phyloP scores from a whole-genome alignment of 345 rosid species.

The Murraya koenigii region DNA sequence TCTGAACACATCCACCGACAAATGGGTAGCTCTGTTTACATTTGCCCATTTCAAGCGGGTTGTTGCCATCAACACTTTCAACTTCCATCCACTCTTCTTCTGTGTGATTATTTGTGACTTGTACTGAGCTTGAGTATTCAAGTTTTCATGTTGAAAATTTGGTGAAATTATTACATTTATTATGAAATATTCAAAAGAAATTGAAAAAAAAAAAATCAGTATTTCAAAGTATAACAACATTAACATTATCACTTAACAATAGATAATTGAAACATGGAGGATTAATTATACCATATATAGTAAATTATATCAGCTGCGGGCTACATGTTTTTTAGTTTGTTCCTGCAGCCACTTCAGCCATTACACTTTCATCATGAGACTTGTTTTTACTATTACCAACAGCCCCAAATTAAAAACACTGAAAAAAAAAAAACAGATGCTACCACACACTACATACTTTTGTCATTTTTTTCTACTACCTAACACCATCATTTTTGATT shows the following conservation, averaged over 20 bases:
- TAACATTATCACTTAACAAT: neutral
- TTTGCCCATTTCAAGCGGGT: neutral
- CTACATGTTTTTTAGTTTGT: constrained; percentile 29
- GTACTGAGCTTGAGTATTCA: no score
- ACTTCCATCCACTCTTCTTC: neutral
- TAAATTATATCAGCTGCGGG: constrained; percentile 61
- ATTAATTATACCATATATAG: constrained; percentile 6
- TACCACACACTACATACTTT: constrained; percentile 1
- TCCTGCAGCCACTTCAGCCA: constrained; percentile 71
- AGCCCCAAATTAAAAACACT: neutral
- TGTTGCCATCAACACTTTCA: neutral
- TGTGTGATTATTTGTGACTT: no score
- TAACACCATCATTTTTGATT: constrained; percentile 11
- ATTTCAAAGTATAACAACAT: neutral
- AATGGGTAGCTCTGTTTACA: neutral
- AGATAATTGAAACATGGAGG: neutral
- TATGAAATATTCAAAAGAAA: neutral
- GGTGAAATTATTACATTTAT: no score
- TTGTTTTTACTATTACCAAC: constrained; percentile 24
- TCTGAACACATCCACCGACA: neutral
- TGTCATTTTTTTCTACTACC: neutral
- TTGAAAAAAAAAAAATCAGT: neutral
- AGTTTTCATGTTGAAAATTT: no score
- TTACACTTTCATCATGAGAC: neutral
- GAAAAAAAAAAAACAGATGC: neutral